Evolutionary conservation across 2,329 filamentous ascomycete genomes (phyloP), one percentile per base, ranked within the genome.

Genomic region (Aspergillus sp.): DNA sequence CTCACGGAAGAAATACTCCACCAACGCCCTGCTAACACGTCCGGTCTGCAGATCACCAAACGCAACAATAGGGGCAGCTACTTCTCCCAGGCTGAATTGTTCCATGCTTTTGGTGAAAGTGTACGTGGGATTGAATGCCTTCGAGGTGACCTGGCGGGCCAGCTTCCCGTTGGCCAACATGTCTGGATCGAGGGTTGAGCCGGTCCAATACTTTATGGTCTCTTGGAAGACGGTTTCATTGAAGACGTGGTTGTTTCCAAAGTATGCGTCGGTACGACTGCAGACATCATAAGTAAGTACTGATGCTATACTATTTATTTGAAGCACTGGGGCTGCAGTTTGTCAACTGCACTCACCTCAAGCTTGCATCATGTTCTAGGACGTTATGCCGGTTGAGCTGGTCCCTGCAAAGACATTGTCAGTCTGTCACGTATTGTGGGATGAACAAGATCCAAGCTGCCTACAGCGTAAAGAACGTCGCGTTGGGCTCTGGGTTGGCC

Each of bases 241-340:
- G 69, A 83, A 83, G 50, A 75, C 51, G 57, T 79, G 73, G 57
- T 78, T 77, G 63, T 78, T 76, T 19, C 79, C 80, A 49, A 80
- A 73, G 69, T 67, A 77, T 8, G 73, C 76, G 52, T 83, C 80
- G 1, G 68, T 60, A 22, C 79, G 79, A 38, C 75, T 78, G 14
- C 16, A 2, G n/a, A 8, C 8, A 22, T 36, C 19, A 35, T 33
- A 17, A 13, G 30, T 46, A 19, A 3, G 3, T 22, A 20, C 4
- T 35, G 19, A 6, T 11, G 6, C 16, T 11, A 13, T 10, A n/a
- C n/a, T n/a, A n/a, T 26, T 45, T 13, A 24, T 16, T 19, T 17
- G 9, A 41, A 41, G 36, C 8, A 20, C 20, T 6, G 4, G 14
- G 36, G 22, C 22, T 24, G 22, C 4, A 11, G 6, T 30, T 30